Conservation (phyloP, 2,329 filamentous ascomycete genomes). For the Erysiphe pulchra region DNA sequence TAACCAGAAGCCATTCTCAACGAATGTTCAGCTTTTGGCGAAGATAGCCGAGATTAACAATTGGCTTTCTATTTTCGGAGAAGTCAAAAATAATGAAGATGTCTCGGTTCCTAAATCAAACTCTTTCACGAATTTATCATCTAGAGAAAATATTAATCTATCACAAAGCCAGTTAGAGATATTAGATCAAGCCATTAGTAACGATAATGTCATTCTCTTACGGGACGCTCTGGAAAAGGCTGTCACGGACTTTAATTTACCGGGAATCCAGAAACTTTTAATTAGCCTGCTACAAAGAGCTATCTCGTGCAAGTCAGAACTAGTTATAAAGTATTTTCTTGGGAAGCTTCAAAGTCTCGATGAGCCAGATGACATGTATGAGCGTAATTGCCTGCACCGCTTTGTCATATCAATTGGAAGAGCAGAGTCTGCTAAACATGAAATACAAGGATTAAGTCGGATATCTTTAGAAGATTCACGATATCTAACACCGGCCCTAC, state of each 20-base stretch:
- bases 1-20: slow-evolving; percentile 67
- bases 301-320: slow-evolving; percentile 41
- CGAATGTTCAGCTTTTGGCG: slow-evolving; percentile 32
- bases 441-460: slow-evolving; percentile 16
- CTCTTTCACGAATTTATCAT: slow-evolving; percentile 50
- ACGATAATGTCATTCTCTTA: slow-evolving; percentile 34
- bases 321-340: slow-evolving; percentile 48
- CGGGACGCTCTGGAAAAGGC: slow-evolving; percentile 30
- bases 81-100: slow-evolving; percentile 54
- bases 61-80: slow-evolving; percentile 64
- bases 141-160: slow-evolving; percentile 49
- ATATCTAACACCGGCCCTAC: slow-evolving; percentile 57
- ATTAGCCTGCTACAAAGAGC: slow-evolving; percentile 56
- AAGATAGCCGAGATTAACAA: slow-evolving; percentile 55
- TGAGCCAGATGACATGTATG: slow-evolving; percentile 79
- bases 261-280: slow-evolving; percentile 38
- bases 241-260: slow-evolving; percentile 25
- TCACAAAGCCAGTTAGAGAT: slow-evolving; percentile 41
- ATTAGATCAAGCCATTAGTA: slow-evolving; percentile 45
- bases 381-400: slow-evolving; percentile 78
- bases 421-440: slow-evolving; percentile 23
- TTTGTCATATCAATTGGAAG: slow-evolving; percentile 80
- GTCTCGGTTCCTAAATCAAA: slow-evolving; percentile 40
- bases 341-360: slow-evolving; percentile 44
- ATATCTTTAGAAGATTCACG: slow-evolving; percentile 19